Conservation (phyloP, 129 eudicot species). For the Erigeron canadensis region DNA sequence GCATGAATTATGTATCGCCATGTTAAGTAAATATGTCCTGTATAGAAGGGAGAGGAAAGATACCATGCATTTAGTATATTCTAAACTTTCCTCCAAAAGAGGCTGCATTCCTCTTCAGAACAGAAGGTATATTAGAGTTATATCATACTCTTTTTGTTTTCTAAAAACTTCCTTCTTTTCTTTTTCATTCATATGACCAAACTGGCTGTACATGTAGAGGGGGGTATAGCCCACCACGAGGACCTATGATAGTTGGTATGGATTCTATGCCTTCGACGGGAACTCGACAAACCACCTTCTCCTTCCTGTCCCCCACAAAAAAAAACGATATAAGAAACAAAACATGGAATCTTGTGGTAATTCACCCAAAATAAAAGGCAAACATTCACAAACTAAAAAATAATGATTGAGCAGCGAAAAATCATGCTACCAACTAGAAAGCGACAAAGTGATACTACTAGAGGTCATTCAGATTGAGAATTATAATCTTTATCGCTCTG, state of each 20-base stretch:
- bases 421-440: not conserved
- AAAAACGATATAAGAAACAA: conserved; percentile 12
- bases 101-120: conserved; percentile 42
- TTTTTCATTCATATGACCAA: conserved; percentile 75
- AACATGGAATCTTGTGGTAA: not conserved
- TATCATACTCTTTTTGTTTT: conserved; percentile 27
- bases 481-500: too few species aligned
- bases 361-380: not conserved
- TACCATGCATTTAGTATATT: conserved; percentile 34
- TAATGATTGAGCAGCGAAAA: not conserved
- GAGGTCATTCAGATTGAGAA: too few species aligned
- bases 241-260: conserved; percentile 41
- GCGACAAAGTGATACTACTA: too few species aligned
- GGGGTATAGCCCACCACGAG: conserved; percentile 62
- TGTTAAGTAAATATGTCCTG: conserved; percentile 1
- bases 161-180: not conserved
- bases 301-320: conserved; percentile 43
- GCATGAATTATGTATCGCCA: not conserved
- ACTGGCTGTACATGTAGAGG: conserved; percentile 74
- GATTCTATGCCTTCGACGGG: conserved; percentile 52
- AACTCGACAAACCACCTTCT: conserved; percentile 46
- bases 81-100: conserved; percentile 53
- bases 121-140: conserved; percentile 38
- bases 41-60: not conserved
- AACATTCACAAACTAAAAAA: not conserved